Conservation (phyloP, 1,284 basidiomycete genomes). For the Austropuccinia psidii region DNA sequence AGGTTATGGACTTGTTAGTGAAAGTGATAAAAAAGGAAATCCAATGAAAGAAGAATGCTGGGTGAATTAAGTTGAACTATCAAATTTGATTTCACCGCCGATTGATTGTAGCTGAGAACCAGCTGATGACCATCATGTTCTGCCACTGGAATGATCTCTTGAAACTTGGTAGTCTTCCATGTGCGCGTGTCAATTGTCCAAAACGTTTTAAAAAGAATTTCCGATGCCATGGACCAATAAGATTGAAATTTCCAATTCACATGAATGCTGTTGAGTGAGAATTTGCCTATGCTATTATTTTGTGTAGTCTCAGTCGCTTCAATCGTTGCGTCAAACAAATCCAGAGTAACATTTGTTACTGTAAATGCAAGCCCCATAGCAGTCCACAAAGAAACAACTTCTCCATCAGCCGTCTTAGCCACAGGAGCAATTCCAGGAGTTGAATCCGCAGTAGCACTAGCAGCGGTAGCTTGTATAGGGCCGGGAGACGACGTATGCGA, state of each 20-base stretch:
- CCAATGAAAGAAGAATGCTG: constrained; percentile 83
- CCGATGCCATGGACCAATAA: constrained; percentile 74
- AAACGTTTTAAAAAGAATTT: constrained; percentile 78
- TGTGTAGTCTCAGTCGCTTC: constrained; percentile 58
- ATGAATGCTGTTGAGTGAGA: constrained; percentile 71
- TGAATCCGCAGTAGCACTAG: no score
- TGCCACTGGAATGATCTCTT: constrained; percentile 90
- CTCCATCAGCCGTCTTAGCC: constrained; percentile 51
- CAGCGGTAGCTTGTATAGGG: no score
- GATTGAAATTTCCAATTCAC: constrained; percentile 76
- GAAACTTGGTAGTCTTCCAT: constrained; percentile 68
- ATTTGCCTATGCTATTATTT: constrained; percentile 73
- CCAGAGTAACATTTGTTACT: constrained; percentile 70
- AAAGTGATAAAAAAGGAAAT: constrained; percentile 87
- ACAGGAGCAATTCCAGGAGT: no score
- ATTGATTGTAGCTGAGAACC: constrained; percentile 80
- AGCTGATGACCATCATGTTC: constrained; percentile 85
- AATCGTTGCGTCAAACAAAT: constrained; percentile 73
- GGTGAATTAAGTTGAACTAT: constrained; percentile 89
- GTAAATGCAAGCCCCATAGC: constrained; percentile 69
- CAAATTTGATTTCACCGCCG: constrained; percentile 59
- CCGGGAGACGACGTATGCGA: no score
- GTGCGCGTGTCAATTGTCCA: constrained; percentile 82
- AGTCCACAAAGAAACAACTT: constrained; percentile 57
- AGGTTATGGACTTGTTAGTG: no score